These are phyloP conservation scores for Basipetospora sp. DNA, from an alignment of 2,329 filamentous ascomycete genomes.

Conservation along the genomic window DNA sequence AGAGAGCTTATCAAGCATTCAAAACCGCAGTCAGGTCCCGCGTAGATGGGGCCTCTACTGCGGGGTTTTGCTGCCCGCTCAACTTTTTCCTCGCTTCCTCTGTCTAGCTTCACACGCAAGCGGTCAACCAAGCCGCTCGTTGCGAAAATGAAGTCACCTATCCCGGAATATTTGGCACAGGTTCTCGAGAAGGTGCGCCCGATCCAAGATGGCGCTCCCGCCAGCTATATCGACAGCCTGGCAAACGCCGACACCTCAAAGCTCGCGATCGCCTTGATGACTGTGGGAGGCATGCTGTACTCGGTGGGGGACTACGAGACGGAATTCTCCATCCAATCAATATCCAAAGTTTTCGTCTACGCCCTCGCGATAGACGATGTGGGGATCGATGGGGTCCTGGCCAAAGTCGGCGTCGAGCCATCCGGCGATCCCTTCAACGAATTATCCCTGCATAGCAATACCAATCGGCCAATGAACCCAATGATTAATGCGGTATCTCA, in stretches of 20 bases:
- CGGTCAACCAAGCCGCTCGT: too few species aligned
- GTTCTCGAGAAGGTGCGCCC: conserved; percentile 19
- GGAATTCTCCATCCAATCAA: conserved; percentile 27
- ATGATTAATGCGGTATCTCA: conserved; percentile 18
- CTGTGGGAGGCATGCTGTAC: conserved; percentile 25
- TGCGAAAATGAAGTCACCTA: conserved; percentile 19
- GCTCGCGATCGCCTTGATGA: conserved; percentile 23
- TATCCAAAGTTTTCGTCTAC: conserved; percentile 26
- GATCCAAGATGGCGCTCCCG: conserved; percentile 17
- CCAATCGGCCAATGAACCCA: conserved; percentile 20
- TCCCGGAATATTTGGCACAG: conserved; percentile 19
- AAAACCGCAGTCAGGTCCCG: too few species aligned
- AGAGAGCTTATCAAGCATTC: too few species aligned
- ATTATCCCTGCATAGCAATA: conserved; percentile 15
- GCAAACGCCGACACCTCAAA: conserved; percentile 24
- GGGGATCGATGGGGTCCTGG: conserved; percentile 19
- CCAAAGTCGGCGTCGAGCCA: conserved; percentile 26
- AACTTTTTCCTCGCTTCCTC: too few species aligned
- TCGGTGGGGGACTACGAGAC: conserved; percentile 23
- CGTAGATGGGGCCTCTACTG: too few species aligned
- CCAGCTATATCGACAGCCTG: conserved; percentile 23
- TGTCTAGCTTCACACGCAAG: too few species aligned
- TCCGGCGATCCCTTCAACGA: conserved; percentile 24
- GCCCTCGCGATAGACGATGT: conserved; percentile 24
- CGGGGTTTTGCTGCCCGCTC: too few species aligned